These are phyloP conservation scores for Saccharomyces hybrid DNA, from an alignment of 1,139 yeast species.

Conservation along the genomic window DNA sequence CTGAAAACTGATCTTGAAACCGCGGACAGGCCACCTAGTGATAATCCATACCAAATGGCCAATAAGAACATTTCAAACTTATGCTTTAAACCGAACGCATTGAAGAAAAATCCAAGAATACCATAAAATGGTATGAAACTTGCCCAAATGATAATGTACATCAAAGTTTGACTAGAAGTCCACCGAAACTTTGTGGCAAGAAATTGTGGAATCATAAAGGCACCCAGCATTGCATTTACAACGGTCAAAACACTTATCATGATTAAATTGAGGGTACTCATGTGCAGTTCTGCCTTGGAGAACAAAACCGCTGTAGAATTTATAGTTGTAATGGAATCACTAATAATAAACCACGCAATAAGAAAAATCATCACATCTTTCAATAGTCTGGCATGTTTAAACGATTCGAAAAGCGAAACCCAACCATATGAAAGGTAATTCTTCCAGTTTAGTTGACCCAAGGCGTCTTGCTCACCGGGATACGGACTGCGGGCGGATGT, in stretches of 20 bases:
- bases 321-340: conserved; percentile 65
- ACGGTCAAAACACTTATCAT: conserved; percentile 55
- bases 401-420: conserved; percentile 45
- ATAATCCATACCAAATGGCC: conserved; percentile 64
- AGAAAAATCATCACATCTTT: conserved; percentile 54
- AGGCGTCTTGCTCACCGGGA: not conserved
- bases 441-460: too few species aligned
- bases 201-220: conserved; percentile 45
- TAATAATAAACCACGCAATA: conserved; percentile 61
- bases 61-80: conserved; percentile 57
- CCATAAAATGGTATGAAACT: conserved; percentile 62
- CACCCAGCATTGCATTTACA: conserved; percentile 56
- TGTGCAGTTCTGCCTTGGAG: conserved; percentile 56
- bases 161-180: conserved; percentile 42
- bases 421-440: conserved; percentile 48
- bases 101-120: conserved; percentile 48
- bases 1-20: conserved; percentile 57
- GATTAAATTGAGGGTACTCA: conserved; percentile 57
- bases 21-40: conserved; percentile 61
- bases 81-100: conserved; percentile 46
- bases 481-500: not conserved
- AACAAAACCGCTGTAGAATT: conserved; percentile 67
- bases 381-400: conserved; percentile 48
- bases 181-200: conserved; percentile 37
- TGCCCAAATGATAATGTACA: conserved; percentile 50